phyloP scores from a whole-genome alignment of 2,329 filamentous ascomycete genomes.

The Nemania bipapillata region DNA sequence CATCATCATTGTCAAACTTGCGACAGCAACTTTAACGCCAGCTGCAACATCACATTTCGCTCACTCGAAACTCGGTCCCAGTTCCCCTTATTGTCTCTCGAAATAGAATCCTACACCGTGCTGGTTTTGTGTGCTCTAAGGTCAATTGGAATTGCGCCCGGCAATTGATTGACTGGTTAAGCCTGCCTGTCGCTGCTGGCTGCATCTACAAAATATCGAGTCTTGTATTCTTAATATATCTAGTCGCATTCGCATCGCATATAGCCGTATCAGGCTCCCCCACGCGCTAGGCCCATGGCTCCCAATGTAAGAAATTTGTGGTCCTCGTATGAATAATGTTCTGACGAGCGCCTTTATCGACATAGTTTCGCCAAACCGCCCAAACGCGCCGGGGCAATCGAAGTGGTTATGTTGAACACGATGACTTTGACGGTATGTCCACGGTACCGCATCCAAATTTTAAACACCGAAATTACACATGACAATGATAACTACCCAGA shows the following conservation, averaged over 20 bases:
- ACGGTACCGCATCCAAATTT: background rate
- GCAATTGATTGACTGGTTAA: background rate
- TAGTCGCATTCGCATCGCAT: slow-evolving; percentile 18
- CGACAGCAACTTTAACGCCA: slow-evolving; percentile 17
- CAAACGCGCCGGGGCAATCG: slow-evolving; percentile 69
- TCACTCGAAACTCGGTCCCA: background rate
- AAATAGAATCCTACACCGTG: background rate
- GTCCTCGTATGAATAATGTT: background rate
- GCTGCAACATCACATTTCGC: background rate
- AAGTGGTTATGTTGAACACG: slow-evolving; percentile 67
- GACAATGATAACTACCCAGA: background rate
- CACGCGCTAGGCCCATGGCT: slow-evolving; percentile 39
- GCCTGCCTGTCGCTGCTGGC: slow-evolving; percentile 5
- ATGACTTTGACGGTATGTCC: slow-evolving; percentile 67
- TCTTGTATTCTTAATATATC: too few relatives aligned
- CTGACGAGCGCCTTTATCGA: slow-evolving; percentile 18
- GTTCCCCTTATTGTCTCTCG: background rate
- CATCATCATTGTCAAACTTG: slow-evolving; percentile 17
- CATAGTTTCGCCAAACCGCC: slow-evolving; percentile 48
- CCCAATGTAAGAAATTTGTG: slow-evolving; percentile 41
- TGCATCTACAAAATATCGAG: slow-evolving; percentile 6
- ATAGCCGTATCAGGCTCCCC: background rate
- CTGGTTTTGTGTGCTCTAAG: background rate
- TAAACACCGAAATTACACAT: background rate
- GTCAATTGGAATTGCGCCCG: background rate